Conservation (phyloP, 2,329 filamentous ascomycete species). For the Diaporthe caulivora region DNA sequence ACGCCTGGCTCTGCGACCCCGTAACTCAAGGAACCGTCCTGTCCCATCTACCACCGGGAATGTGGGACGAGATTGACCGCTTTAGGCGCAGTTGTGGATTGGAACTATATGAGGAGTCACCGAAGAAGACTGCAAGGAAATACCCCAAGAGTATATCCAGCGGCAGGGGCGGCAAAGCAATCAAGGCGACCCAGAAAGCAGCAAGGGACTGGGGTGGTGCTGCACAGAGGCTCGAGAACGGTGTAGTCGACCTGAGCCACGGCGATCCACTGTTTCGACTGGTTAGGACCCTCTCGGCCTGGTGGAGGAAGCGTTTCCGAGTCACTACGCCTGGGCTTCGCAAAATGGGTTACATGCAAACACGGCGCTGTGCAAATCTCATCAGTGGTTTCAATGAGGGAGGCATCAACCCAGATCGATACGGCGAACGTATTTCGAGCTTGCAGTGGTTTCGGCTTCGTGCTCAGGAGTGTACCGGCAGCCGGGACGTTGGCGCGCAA, state of each 20-base stretch:
- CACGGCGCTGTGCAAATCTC: slow-evolving; percentile 80
- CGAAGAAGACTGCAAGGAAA: slow-evolving; percentile 51
- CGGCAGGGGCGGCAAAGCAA: slow-evolving; percentile 52
- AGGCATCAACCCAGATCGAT: slow-evolving; percentile 69
- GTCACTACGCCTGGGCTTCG: slow-evolving; percentile 83
- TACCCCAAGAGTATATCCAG: slow-evolving; percentile 47
- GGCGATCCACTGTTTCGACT: slow-evolving; percentile 86
- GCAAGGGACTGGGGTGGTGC: slow-evolving; percentile 78
- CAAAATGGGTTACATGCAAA: slow-evolving; percentile 90
- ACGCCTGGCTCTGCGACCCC: slow-evolving; percentile 84
- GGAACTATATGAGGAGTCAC: slow-evolving; percentile 45
- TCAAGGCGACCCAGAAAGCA: slow-evolving; percentile 51
- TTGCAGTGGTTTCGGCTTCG: slow-evolving; percentile 76
- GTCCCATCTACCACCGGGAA: slow-evolving; percentile 75
- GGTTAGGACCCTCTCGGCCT: slow-evolving; percentile 80
- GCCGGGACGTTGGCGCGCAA: slow-evolving; percentile 88
- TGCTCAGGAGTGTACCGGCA: slow-evolving; percentile 81
- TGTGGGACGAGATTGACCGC: slow-evolving; percentile 80
- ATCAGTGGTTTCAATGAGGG: slow-evolving; percentile 77
- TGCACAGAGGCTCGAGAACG: slow-evolving; percentile 77
- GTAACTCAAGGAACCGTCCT: slow-evolving; percentile 82
- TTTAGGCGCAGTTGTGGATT: slow-evolving; percentile 80
- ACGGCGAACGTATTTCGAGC: slow-evolving; percentile 81
- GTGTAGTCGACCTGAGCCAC: slow-evolving; percentile 80
- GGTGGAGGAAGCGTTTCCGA: slow-evolving; percentile 89